phyloP scores from a whole-genome alignment of 495 filamentous ascomycete species.

The Aspergillus sclerotiicarbonarius region DNA sequence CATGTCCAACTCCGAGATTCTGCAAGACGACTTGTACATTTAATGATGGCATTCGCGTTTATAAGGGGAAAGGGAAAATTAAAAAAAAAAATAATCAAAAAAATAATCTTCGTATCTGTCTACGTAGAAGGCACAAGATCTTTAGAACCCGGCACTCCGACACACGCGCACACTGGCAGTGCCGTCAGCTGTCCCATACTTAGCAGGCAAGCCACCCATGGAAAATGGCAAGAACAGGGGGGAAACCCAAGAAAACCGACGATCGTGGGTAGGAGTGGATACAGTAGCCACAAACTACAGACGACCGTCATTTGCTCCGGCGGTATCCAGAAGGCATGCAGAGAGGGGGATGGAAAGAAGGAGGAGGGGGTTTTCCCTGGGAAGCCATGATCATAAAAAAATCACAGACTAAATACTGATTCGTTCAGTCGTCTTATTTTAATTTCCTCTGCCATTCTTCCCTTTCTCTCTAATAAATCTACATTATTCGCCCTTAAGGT shows the following conservation, averaged over 20 bases:
- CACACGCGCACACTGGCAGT: neutral
- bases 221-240: conserved; percentile 29
- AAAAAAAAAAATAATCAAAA: conserved; percentile 9
- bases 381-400: neutral
- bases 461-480: conserved; percentile 13
- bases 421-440: neutral
- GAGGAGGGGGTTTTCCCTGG: conserved; percentile 17
- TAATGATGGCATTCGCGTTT: neutral
- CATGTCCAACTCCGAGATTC: conserved; percentile 9
- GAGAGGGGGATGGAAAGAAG: conserved; percentile 18
- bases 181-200: conserved; percentile 19
- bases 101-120: no score
- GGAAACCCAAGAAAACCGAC: conserved; percentile 39
- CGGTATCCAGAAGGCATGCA: conserved; percentile 21
- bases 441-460: neutral
- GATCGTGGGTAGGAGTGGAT: conserved; percentile 40
- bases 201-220: conserved; percentile 15
- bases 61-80: no score
- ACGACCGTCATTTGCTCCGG: conserved; percentile 19
- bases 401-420: neutral
- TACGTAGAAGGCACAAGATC: neutral
- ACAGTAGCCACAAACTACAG: conserved; percentile 37
- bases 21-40: conserved; percentile 13
- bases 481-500: conserved; percentile 31
- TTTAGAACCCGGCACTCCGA: neutral